phyloP scores from a whole-genome alignment of 108 stramenopile genomes.

The Skeletonema grethae region DNA sequence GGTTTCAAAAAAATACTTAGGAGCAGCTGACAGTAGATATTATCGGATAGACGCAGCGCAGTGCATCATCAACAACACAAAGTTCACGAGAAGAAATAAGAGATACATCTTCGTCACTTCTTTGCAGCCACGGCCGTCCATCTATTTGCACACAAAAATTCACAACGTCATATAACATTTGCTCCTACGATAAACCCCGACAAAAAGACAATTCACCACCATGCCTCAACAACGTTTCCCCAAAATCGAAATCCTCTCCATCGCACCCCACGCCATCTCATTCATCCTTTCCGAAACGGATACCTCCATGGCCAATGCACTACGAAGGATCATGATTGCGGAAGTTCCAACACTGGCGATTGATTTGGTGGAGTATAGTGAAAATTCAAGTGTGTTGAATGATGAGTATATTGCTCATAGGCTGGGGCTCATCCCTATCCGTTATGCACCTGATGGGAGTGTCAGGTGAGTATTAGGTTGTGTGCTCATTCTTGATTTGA shows the following conservation, averaged over 20 bases:
- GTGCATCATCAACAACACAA: no score
- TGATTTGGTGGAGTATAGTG: conserved; percentile 93
- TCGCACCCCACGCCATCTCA: conserved; percentile 81
- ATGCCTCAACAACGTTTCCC: conserved; percentile 93
- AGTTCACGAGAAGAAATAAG: no score
- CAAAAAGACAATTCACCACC: not conserved
- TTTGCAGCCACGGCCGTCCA: no score
- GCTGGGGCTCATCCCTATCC: conserved; percentile 93
- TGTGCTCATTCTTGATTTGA: not conserved
- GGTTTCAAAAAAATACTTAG: no score
- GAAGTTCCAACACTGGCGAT: conserved; percentile 96
- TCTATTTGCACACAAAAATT: not conserved
- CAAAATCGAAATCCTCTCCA: conserved; percentile 74
- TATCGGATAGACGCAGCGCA: no score
- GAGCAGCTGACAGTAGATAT: no score
- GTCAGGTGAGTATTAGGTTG: conserved; percentile 47
- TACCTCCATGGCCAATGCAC: conserved; percentile 92
- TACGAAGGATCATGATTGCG: conserved; percentile 97
- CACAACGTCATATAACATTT: not conserved
- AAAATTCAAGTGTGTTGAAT: conserved; percentile 93
- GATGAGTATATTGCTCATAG: conserved; percentile 99
- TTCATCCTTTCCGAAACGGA: conserved; percentile 95
- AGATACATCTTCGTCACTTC: no score
- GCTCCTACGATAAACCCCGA: not conserved
- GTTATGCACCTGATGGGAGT: conserved; percentile 69